Evolutionary conservation across 2,329 filamentous ascomycete species (phyloP), one percentile per base, ranked within the genome.

Genomic region (Clonostachys chloroleuca): DNA sequence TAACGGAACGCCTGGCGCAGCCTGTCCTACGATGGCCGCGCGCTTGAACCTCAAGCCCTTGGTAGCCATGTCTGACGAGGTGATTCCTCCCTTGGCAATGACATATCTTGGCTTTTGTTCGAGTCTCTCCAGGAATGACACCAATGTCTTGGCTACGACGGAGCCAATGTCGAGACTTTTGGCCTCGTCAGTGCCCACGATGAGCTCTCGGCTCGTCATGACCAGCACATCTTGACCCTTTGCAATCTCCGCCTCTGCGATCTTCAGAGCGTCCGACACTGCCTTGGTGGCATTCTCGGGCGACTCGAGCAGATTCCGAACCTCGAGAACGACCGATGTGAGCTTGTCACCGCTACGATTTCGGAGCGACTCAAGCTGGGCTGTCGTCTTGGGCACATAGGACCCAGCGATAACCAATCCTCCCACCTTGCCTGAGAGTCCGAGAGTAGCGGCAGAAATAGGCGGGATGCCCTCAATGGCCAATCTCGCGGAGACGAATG

Each of bases 31-130:
- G 37, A 83, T 71, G 16, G 65, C 67, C 5, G 79, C 79, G 0
- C 71, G 65, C 53, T 75, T 76, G 61, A 83, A 74, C 14, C 63
- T 65, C 12, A 84, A 53, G 0, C 75, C 77, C 79, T 52, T 84
- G 0, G 75, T 81, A 0, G 79, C 79, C 54, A 76, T 75, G 44
- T 83, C 78, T 0, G 76, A 80, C 0, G 73, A 78, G 0, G 80
- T 83, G 40, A 83, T 83, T 10, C 79, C 79, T 0, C 80, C 78
- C 59, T 78, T 83, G 0, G 78, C 77, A 55, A 83, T 78, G 3
- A 83, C 62, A 53, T 81, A 83, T 42, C 77, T 60, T 2, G 78
- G 78, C 34, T 71, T 66, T 8, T 72, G 66, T 12, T 73, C 61
- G 9, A 82, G 60, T 1, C 59, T 56, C 9, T 65, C 62, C 1